Percentiles rank a stretch among this genome's conserved stretches.
These are phyloP conservation scores for Thelephora aurantiotincta DNA, from an alignment of 768 basidiomycete genomes.

Conservation along the genomic window DNA sequence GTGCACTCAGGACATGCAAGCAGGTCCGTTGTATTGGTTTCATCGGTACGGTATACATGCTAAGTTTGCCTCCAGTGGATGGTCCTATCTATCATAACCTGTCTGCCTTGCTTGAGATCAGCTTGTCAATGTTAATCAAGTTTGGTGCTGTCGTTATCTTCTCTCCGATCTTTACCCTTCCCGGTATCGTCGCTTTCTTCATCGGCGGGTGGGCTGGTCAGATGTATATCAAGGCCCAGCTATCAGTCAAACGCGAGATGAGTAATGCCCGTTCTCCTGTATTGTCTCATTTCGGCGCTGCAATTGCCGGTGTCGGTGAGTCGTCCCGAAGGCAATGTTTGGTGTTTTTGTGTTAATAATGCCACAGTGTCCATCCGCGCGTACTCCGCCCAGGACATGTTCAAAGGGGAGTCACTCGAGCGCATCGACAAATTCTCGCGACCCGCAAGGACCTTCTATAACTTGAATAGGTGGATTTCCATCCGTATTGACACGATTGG, in stretches of 20 bases:
- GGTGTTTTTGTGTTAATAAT: background rate
- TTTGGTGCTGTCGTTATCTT: constrained; percentile 22
- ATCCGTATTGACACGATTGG: constrained; percentile 42
- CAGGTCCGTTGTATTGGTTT: constrained; percentile 9
- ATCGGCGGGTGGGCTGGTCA: constrained; percentile 30
- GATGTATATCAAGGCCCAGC: constrained; percentile 40
- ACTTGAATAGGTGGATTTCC: constrained; percentile 36
- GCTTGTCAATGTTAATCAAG: constrained; percentile 21
- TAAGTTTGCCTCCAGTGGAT: constrained; percentile 17
- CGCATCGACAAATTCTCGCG: constrained; percentile 35
- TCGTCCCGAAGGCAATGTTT: background rate
- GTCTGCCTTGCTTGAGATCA: constrained; percentile 16
- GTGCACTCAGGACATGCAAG: constrained; percentile 50
- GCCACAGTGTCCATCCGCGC: constrained; percentile 33
- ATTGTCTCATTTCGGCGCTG: constrained; percentile 35
- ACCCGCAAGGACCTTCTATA: constrained; percentile 28
- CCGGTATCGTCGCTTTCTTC: constrained; percentile 20
- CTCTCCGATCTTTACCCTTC: constrained; percentile 25
- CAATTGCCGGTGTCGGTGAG: constrained; percentile 33
- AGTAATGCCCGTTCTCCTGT: constrained; percentile 35
- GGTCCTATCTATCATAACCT: constrained; percentile 17
- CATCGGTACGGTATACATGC: background rate
- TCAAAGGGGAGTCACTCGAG: constrained; percentile 25
- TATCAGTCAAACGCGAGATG: constrained; percentile 43
- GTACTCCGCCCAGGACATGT: constrained; percentile 34